A percentile compares a stretch with the other conserved stretches of the same genome.
These are phyloP conservation scores for Cryphonectria nitschkei DNA, from an alignment of 2,329 filamentous ascomycete genomes.

Conservation along the genomic window DNA sequence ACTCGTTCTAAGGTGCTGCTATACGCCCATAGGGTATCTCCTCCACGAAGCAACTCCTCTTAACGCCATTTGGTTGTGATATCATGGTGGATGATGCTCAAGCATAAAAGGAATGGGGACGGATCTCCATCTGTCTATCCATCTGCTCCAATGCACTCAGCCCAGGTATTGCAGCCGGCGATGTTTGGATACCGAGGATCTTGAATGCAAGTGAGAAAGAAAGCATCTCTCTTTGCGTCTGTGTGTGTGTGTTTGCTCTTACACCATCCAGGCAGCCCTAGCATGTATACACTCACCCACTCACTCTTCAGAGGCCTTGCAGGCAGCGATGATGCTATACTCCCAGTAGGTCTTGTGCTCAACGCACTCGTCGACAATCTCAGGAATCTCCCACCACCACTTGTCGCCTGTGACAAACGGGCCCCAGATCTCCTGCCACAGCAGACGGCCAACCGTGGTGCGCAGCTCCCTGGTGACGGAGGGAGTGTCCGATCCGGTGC, in stretches of 20 bases:
- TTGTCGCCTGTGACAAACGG: conserved; percentile 49
- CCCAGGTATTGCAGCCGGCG: not conserved
- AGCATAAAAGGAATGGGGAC: not conserved
- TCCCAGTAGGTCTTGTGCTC: conserved; percentile 61
- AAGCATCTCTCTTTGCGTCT: not conserved
- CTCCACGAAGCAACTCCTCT: conserved; percentile 2
- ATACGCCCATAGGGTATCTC: conserved; percentile 7
- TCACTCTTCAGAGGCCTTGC: conserved; percentile 45
- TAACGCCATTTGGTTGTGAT: not conserved
- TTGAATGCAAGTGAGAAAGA: not conserved
- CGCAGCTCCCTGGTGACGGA: conserved; percentile 42
- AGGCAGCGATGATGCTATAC: conserved; percentile 59
- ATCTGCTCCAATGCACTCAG: not conserved
- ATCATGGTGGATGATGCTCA: not conserved
- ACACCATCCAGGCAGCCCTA: not conserved
- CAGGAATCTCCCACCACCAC: conserved; percentile 67
- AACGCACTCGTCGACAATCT: conserved; percentile 58
- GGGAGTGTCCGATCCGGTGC: conserved; percentile 26
- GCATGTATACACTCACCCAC: not conserved
- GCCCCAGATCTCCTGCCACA: conserved; percentile 67
- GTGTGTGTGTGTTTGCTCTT: not conserved
- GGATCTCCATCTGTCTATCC: not conserved
- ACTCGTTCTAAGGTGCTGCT: not conserved
- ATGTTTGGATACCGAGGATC: not conserved
- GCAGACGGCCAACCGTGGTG: conserved; percentile 56